phyloP scores from a whole-genome alignment of 495 filamentous ascomycete species.

The Penicillium mononematosum region DNA sequence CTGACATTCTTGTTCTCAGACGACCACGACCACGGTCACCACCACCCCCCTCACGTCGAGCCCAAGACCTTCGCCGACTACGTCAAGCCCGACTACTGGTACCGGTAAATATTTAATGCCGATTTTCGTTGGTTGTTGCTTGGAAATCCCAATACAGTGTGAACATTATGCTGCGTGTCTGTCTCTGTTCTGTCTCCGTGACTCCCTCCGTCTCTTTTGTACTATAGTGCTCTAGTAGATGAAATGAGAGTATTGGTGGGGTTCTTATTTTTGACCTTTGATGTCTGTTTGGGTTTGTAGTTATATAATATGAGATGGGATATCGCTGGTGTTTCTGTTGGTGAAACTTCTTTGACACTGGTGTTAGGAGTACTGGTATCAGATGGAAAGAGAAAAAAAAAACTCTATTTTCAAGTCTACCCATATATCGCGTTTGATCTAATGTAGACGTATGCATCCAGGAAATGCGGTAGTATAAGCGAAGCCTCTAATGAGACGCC shows the following conservation, averaged over 20 bases:
- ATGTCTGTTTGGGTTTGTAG: not conserved
- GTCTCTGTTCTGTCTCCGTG: slow-evolving; percentile 28
- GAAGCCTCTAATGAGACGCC: not conserved
- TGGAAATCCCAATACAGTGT: slow-evolving; percentile 12
- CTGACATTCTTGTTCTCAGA: slow-evolving; percentile 20
- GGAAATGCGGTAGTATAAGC: not conserved
- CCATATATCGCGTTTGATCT: slow-evolving; percentile 2
- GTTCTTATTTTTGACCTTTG: slow-evolving; percentile 19
- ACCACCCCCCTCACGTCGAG: slow-evolving; percentile 63
- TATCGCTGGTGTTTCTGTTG: not conserved
- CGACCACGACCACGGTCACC: slow-evolving; percentile 52
- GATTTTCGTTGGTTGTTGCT: slow-evolving; percentile 12
- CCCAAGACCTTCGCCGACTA: slow-evolving; percentile 92
- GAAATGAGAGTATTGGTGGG: slow-evolving; percentile 30
- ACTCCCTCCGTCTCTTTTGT: slow-evolving; percentile 39
- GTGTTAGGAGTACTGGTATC: not conserved
- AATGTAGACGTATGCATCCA: not conserved
- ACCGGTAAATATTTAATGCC: slow-evolving; percentile 46
- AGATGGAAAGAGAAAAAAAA: not conserved
- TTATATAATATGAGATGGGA: not conserved
- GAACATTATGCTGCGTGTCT: slow-evolving; percentile 18
- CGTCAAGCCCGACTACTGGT: slow-evolving; percentile 90
- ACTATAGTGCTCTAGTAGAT: slow-evolving; percentile 46
- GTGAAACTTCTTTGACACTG: not conserved
- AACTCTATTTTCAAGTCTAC: not conserved